A percentile compares a stretch with the other conserved stretches of the same genome.
These are phyloP conservation scores for Serpula lacrymans DNA, from an alignment of 768 basidiomycete genomes.

Conservation along the genomic window DNA sequence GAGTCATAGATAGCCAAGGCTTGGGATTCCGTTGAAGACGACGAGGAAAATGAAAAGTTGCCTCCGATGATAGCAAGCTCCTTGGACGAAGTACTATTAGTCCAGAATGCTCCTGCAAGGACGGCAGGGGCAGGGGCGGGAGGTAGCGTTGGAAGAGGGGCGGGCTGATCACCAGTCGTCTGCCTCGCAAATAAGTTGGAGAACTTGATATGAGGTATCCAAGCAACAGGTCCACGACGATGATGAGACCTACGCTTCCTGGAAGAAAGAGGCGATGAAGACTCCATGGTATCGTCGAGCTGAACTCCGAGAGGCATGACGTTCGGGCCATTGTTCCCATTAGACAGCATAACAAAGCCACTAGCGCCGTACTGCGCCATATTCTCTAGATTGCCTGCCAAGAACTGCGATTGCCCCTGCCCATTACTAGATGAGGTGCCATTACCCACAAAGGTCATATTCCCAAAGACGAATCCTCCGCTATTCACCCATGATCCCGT, in stretches of 20 bases:
- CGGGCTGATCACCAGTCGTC: slow-evolving; percentile 35
- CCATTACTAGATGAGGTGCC: slow-evolving; percentile 47
- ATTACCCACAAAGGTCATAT: slow-evolving; percentile 67
- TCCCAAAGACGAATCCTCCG: slow-evolving; percentile 71
- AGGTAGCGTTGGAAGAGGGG: slow-evolving; percentile 53
- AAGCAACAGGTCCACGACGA: slow-evolving; percentile 35
- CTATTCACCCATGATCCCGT: slow-evolving; percentile 65
- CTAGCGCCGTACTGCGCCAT: slow-evolving; percentile 66
- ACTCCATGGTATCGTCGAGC: slow-evolving; percentile 39
- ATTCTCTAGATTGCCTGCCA: slow-evolving; percentile 64
- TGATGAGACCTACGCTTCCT: slow-evolving; percentile 37
- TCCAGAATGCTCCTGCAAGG: slow-evolving; percentile 87
- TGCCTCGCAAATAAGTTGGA: slow-evolving; percentile 49
- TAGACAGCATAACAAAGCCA: slow-evolving; percentile 77
- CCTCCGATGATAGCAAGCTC: slow-evolving; percentile 84
- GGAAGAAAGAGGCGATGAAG: slow-evolving; percentile 27
- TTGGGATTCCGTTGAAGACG: slow-evolving; percentile 39
- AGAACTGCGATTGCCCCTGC: slow-evolving; percentile 45
- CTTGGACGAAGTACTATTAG: slow-evolving; percentile 62
- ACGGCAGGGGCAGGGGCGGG: slow-evolving; percentile 74
- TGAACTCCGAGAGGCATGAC: slow-evolving; percentile 61
- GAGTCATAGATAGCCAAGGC: slow-evolving; percentile 74
- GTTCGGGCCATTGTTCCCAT: slow-evolving; percentile 53
- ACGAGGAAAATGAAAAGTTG: slow-evolving; percentile 68
- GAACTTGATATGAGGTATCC: slow-evolving; percentile 48